Base-by-base conservation (phyloP, 1,284 basidiomycete genomes). In the Exobasidium cylindrosporum region DNA sequence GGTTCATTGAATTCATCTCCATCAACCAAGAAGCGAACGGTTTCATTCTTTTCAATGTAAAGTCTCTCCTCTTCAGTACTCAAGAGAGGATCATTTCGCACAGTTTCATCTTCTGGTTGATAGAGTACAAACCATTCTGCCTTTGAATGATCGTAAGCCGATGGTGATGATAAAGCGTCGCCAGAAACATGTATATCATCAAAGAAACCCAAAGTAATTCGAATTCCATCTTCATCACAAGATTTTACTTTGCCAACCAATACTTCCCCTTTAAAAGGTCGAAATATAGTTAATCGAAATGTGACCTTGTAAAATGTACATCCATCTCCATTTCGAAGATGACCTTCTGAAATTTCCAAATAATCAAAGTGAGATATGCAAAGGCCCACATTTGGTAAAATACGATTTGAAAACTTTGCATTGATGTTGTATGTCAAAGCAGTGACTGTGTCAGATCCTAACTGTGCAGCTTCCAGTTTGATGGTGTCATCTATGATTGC, bases 281-380 rank as follows among this genome's bases (percentile, higher is more conserved):
- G 84, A 79, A 97, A 97, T 2, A 97, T 87, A 49, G 94, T 87
- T 74, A 97, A 81, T 49, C 94, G 84, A 79, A 97, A 96, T 1
- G 89, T 85, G n/a, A 90, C 93, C 84, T 91, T 92, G 80, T 97
- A 93, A 87, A 92, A 97, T 74, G 95, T 83, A 77, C 88, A 88
- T 0, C 95, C 95, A 80, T 98, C 95, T 0, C 94, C 94, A 79
- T 95, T 96, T 29, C 92, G 85, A 10, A 97, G 88, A 67, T 89
- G 92, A 1, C 95, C 58, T 43, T 60, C 54, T 40, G n/a, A 32
- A 10, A 54, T 44, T 17, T 44, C 49, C 21, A 43, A 21, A 44
- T 44, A 45, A 44, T 60, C 58, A 56, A 57, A 57, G 13, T 54
- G 58, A 29, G 28, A 30, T 11, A 58, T 21, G 53, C 58, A 58